Percentiles rank a stretch among this genome's conserved stretches.
phyloP scores from a whole-genome alignment of 768 basidiomycete species.

The Psilocybe azurescens region DNA sequence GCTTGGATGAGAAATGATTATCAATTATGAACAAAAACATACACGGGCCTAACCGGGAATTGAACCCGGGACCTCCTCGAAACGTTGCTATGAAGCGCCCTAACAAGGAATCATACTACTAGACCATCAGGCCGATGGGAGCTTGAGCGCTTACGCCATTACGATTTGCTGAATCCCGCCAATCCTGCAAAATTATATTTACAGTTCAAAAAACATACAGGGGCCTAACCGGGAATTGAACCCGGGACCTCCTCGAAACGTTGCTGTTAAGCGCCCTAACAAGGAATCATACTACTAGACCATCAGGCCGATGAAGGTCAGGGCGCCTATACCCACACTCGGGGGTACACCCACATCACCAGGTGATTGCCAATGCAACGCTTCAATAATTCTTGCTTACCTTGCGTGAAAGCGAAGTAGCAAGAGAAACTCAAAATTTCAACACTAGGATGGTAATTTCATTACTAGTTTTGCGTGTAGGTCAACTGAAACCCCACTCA shows the following conservation, averaged over 20 bases:
- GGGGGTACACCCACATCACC: too few species aligned
- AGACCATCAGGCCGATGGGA: conserved; percentile 41
- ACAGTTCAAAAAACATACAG: background rate
- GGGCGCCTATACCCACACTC: background rate
- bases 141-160: background rate
- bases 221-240: conserved; percentile 86
- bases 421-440: too few species aligned
- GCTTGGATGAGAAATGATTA: too few species aligned
- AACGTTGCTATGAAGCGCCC: conserved; percentile 26
- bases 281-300: conserved; percentile 51
- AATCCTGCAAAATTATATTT: background rate
- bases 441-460: too few species aligned
- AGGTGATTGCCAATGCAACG: too few species aligned
- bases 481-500: too few species aligned
- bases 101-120: conserved; percentile 51
- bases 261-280: conserved; percentile 34
- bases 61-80: conserved; percentile 89
- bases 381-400: too few species aligned
- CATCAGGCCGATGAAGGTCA: conserved; percentile 35
- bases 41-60: conserved; percentile 75
- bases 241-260: conserved; percentile 80
- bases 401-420: too few species aligned
- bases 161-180: background rate
- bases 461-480: too few species aligned
- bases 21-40: background rate